Evolutionary conservation across 2,329 filamentous ascomycete species (phyloP), one percentile per base, ranked within the genome.

Genomic region (Phialemoniopsis sp.): DNA sequence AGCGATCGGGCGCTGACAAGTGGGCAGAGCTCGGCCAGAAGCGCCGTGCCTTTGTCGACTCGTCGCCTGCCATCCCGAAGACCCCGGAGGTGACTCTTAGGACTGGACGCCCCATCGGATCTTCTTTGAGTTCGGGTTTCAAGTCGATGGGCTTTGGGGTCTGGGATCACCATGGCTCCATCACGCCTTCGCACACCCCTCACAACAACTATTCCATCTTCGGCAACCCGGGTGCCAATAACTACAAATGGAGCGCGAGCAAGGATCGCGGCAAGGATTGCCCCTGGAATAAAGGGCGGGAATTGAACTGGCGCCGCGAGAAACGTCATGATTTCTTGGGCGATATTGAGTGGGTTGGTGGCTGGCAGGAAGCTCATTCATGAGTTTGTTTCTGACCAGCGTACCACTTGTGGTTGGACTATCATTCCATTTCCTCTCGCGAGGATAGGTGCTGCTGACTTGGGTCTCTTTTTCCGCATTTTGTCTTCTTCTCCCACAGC

Each of bases 261-360:
- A 68, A 68, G 56, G 73, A 78, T 40, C 68, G 66, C 48, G 55
- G 55, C 43, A 71, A 70, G 57, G 73, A 71, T 40, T 77, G 72
- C 58, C 76, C 76, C 42, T 76, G 74, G 69, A 72, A 63, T 47
- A 76, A 73, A 57, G 70, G 70, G 48, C 62, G 76, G 67, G 76
- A 80, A 62, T 73, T 69, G 68, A 76, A 66, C 48, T 79, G 76
- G 75, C 76, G 76, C 56, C 71, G 77, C 56, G 81, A 85, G 47
- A 70, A 67, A 56, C 76, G 75, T 52, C 64, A 73, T 57, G 83
- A 85, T 67, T 77, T 87, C 62, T 26, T 26, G 21, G 83, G 82
- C 58, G 86, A 91, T 58, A 68, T 90, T 72, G 89, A 95, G 80
- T 95, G 91, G 84, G 88, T 95, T 81, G 89, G 89, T 73, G 88